phyloP scores from a whole-genome alignment of 352 stramenopile species.

The Globisporangium megalacanthum region DNA sequence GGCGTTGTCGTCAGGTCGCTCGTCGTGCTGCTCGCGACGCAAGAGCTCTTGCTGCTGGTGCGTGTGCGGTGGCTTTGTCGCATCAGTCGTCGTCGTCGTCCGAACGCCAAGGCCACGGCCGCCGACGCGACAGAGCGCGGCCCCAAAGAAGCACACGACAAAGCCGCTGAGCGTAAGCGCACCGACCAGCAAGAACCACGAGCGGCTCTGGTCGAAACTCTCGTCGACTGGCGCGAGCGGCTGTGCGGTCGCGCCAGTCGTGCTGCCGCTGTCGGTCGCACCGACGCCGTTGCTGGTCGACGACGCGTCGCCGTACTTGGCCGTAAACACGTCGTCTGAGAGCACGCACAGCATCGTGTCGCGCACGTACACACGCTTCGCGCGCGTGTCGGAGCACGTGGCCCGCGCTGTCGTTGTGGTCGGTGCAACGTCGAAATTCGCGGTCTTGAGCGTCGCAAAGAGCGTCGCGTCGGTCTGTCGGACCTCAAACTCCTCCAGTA shows the following conservation, averaged over 20 bases:
- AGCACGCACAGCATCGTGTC: constrained; percentile 43
- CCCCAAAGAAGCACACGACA: constrained; percentile 12
- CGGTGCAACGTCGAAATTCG: constrained; percentile 7
- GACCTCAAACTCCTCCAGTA: constrained; percentile 35
- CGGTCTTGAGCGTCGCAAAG: constrained; percentile 13
- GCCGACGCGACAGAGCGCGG: constrained; percentile 2
- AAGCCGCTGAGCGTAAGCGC: constrained; percentile 14
- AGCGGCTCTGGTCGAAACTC: constrained; percentile 19
- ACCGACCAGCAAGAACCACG: constrained; percentile 28
- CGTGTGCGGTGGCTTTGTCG: not conserved
- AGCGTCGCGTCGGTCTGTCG: constrained; percentile 23
- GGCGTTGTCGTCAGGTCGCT: not conserved
- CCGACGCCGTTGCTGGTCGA: constrained; percentile 5
- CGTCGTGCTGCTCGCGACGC: not conserved
- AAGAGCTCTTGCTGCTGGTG: not conserved
- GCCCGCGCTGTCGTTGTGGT: not conserved
- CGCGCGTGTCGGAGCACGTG: constrained; percentile 26
- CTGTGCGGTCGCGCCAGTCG: not conserved
- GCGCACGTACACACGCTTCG: constrained; percentile 23
- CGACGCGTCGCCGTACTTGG: constrained; percentile 24
- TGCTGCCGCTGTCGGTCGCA: not conserved
- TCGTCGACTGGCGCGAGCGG: constrained; percentile 17
- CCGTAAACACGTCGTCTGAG: constrained; percentile 25
- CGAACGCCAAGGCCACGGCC: not conserved
- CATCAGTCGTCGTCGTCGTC: not conserved